Conservation (phyloP, 23 red algal species). For the Chondrus crispus region DNA sequence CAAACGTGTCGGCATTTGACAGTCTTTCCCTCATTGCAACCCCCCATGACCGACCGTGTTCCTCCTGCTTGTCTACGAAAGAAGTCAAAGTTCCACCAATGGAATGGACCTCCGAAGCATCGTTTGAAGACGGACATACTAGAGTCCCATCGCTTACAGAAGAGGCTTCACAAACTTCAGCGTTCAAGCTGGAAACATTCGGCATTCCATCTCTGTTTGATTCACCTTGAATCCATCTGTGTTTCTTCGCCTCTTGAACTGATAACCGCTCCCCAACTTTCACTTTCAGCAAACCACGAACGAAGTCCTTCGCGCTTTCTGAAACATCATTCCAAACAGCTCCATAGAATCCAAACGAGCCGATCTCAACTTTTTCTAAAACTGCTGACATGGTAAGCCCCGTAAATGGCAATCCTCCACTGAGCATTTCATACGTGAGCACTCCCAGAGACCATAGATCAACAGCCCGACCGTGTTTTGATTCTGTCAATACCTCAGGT, state of each 20-base stretch:
- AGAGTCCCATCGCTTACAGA: too few species aligned
- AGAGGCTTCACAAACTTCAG: too few species aligned
- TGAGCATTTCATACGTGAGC: slow-evolving; percentile 96
- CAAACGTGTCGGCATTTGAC: too few species aligned
- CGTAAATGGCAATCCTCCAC: slow-evolving; percentile 92
- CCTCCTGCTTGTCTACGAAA: too few species aligned
- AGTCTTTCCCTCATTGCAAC: too few species aligned
- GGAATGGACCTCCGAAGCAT: too few species aligned
- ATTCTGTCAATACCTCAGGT: slow-evolving; percentile 85
- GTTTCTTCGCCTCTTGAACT: slow-evolving; percentile 63
- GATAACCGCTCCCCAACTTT: slow-evolving; percentile 72
- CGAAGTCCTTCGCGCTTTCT: slow-evolving; percentile 79
- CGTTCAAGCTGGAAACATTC: too few species aligned
- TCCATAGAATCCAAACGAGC: slow-evolving; percentile 72
- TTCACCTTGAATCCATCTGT: slow-evolving; percentile 87
- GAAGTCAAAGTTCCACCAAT: too few species aligned
- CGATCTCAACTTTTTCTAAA: slow-evolving; percentile 60
- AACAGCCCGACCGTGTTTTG: slow-evolving; percentile 79
- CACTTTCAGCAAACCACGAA: slow-evolving; percentile 74
- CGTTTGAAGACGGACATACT: too few species aligned
- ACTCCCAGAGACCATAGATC: slow-evolving; percentile 96
- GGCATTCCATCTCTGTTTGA: too few species aligned
- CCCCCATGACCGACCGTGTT: too few species aligned
- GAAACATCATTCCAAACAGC: slow-evolving; percentile 88
- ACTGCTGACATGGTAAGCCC: slow-evolving; percentile 86